Evolutionary conservation across 345 rosid genomes (phyloP).

Genomic region (Arabidopsis thaliana): TAIR10.1 NC_003070.9:28369001-28369500

Average conservation of each 20-base stretch:
- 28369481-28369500: slow-evolving; percentile 73
- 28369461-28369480: slow-evolving; percentile 65
- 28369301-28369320: slow-evolving; percentile 17
- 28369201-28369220: slow-evolving; percentile 3
- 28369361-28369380: neutral
- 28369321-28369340: slow-evolving; percentile 7
- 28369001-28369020: too few species aligned
- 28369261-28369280: neutral
- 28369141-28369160: neutral
- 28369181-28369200: neutral
- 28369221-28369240: neutral
- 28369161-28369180: neutral
- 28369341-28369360: neutral
- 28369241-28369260: neutral
- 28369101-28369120: slow-evolving; percentile 17
- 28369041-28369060: neutral
- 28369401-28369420: neutral
- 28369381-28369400: neutral
- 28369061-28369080: neutral
- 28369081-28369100: neutral
- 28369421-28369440: slow-evolving; percentile 9
- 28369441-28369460: slow-evolving; percentile 76
- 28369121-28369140: slow-evolving; percentile 25
- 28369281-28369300: neutral
- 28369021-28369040: too few species aligned